Conservation (phyloP, 1,139 yeast species). For the Suhomyces wounanorum region DNA sequence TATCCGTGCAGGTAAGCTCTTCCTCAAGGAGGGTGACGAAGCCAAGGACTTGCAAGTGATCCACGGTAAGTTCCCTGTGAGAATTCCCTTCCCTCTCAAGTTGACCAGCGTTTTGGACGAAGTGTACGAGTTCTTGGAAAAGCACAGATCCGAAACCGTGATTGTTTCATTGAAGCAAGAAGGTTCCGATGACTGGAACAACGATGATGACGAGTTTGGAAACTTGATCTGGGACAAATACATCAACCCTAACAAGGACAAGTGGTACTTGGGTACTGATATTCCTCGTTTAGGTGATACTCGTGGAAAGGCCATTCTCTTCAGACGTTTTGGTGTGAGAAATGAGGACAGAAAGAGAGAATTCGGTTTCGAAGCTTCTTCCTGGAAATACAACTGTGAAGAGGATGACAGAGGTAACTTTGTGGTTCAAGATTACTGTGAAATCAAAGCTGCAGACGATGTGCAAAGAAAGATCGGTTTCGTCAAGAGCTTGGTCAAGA, state of each 20-base stretch:
- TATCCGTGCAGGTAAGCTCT: conserved; percentile 62
- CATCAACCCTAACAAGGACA: conserved; percentile 50
- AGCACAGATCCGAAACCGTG: conserved; percentile 60
- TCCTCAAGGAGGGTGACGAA: conserved; percentile 48
- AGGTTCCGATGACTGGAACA: conserved; percentile 68
- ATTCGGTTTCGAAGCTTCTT: conserved; percentile 69
- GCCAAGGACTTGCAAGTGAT: conserved; percentile 65
- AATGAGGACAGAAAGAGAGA: conserved; percentile 42
- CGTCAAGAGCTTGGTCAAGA: conserved; percentile 57
- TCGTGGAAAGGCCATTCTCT: conserved; percentile 66
- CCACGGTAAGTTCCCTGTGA: conserved; percentile 78
- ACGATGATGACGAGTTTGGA: conserved; percentile 64
- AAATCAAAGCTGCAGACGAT: conserved; percentile 54
- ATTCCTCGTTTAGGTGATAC: conserved; percentile 63
- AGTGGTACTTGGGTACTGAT: conserved; percentile 61
- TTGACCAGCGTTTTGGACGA: conserved; percentile 53
- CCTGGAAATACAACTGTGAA: conserved; percentile 69
- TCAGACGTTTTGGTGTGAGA: conserved; percentile 69
- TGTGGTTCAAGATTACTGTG: conserved; percentile 77
- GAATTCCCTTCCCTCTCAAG: conserved; percentile 58
- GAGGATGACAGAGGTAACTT: conserved; percentile 64
- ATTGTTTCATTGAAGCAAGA: conserved; percentile 74
- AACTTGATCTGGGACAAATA: conserved; percentile 64
- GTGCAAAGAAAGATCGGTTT: conserved; percentile 59
- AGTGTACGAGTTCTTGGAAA: conserved; percentile 57